These are phyloP conservation scores for Arxiozyma heterogenica DNA, from an alignment of 1,139 yeast genomes.

Conservation along the genomic window DNA sequence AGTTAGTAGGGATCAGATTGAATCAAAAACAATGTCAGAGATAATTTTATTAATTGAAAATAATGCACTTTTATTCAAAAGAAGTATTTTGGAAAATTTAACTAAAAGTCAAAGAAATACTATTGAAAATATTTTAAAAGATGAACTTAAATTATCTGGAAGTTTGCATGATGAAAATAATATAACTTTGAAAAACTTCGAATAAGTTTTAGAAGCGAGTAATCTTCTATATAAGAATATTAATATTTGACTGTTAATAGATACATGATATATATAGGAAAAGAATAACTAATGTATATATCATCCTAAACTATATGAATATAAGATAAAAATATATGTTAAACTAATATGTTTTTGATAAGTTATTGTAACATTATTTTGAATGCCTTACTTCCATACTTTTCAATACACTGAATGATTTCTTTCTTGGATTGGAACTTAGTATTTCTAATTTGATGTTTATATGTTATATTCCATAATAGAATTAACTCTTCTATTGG, in stretches of 20 bases:
- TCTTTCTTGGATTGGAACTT: conserved; percentile 4
- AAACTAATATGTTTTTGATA: too few relatives aligned
- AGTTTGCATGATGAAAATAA: neutral
- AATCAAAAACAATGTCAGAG: neutral
- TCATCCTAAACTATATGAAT: too few relatives aligned
- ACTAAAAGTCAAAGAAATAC: neutral
- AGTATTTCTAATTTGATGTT: conserved; percentile 16
- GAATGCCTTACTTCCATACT: conserved; percentile 7
- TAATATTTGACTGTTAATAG: neutral
- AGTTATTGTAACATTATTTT: conserved; percentile 33
- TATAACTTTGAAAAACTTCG: conserved; percentile 5
- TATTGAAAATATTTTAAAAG: neutral
- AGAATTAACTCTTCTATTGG: conserved; percentile 12
- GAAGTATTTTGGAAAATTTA: neutral
- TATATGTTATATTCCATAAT: conserved; percentile 17
- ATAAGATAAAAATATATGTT: neutral
- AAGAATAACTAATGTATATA: too few relatives aligned
- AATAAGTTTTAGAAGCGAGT: neutral
- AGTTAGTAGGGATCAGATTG: neutral
- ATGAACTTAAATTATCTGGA: neutral
- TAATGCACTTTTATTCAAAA: neutral
- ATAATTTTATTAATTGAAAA: neutral
- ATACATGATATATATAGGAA: neutral
- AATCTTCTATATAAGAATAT: neutral
- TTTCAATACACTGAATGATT: conserved; percentile 6